Evolutionary conservation across 768 basidiomycete genomes (phyloP).

Genomic region (Pulveroboletus sp.): DNA sequence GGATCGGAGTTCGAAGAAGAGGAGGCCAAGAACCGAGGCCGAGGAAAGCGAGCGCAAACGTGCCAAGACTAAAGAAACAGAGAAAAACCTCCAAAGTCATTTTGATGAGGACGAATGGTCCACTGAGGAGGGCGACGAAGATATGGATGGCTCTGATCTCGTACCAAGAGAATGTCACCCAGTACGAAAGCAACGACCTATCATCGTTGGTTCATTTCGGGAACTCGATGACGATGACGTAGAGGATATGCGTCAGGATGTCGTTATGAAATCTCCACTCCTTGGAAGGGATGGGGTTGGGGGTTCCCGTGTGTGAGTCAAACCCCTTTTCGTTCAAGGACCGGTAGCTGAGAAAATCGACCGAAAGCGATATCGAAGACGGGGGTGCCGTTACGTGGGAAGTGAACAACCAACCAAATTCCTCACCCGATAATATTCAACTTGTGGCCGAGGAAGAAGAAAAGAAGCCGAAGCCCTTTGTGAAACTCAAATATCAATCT

Average conservation of each 20-base stretch:
- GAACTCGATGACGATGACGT: slow-evolving; percentile 22
- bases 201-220: slow-evolving; percentile 22
- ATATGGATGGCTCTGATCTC: slow-evolving; percentile 8
- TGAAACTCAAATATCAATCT: slow-evolving; percentile 64
- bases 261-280: slow-evolving; percentile 13
- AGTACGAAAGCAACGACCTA: slow-evolving; percentile 30
- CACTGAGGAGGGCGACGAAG: slow-evolving; percentile 18
- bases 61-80: slow-evolving; percentile 38
- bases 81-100: slow-evolving; percentile 23
- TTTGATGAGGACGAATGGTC: slow-evolving; percentile 24
- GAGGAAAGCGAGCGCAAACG: slow-evolving; percentile 27
- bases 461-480: slow-evolving; percentile 64
- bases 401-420: not conserved
- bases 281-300: not conserved
- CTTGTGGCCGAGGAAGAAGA: slow-evolving; percentile 55
- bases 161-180: slow-evolving; percentile 21
- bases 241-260: slow-evolving; percentile 9
- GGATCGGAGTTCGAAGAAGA: slow-evolving; percentile 8
- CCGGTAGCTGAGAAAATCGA: not conserved
- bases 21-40: slow-evolving; percentile 17
- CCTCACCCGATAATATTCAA: slow-evolving; percentile 27
- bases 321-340: not conserved
- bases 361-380: not conserved
- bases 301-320: slow-evolving; percentile 6
- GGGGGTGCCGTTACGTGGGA: not conserved